These are phyloP conservation scores for Penicillium paneum DNA, from an alignment of 2,329 filamentous ascomycete species.

Conservation along the genomic window DNA sequence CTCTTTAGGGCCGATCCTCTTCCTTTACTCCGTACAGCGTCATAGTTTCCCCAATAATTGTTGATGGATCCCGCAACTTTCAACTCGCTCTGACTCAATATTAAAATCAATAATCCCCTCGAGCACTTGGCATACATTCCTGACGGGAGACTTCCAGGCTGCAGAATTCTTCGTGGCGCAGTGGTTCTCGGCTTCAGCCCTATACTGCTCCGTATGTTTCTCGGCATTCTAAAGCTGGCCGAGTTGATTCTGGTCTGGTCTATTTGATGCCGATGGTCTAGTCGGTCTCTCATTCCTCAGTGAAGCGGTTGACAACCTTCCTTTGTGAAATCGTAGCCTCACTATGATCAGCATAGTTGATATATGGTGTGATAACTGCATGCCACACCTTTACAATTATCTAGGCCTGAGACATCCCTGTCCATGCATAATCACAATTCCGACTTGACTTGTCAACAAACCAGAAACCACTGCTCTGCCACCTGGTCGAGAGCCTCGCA, in stretches of 20 bases:
- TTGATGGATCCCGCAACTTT: not conserved
- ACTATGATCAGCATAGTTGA: not conserved
- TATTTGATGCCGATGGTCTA: not conserved
- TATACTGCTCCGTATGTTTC: not conserved
- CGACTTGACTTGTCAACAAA: not conserved
- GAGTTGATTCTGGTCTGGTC: not conserved
- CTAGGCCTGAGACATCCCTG: not conserved
- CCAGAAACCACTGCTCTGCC: not conserved
- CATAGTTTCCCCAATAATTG: not conserved
- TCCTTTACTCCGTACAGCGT: not conserved
- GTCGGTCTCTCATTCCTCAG: not conserved
- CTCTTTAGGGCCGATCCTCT: not conserved
- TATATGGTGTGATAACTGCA: not conserved
- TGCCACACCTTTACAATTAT: not conserved
- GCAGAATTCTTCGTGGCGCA: not conserved
- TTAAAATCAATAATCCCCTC: not conserved
- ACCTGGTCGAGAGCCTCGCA: not conserved
- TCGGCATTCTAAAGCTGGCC: not conserved
- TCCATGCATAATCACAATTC: not conserved
- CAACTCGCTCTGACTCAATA: not conserved
- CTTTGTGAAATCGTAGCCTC: not conserved
- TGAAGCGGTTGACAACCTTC: not conserved
- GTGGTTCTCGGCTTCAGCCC: constrained; percentile 1
- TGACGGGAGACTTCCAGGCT: not conserved
- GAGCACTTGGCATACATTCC: constrained; percentile 1